Evolutionary conservation across 2,329 filamentous ascomycete species (phyloP).

Genomic region (Sclerotinia sclerotiorum): DNA sequence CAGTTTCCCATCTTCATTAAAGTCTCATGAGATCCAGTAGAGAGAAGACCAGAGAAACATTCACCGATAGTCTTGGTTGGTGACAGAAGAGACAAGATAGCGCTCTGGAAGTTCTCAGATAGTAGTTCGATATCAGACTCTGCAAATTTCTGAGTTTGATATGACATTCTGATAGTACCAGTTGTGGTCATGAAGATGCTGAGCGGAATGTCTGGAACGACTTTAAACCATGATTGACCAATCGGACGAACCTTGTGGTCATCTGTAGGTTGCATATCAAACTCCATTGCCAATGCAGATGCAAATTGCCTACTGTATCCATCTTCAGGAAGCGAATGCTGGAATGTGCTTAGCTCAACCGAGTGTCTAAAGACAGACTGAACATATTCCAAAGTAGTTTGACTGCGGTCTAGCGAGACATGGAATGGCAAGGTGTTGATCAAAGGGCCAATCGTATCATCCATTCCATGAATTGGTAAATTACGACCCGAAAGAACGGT

Average conservation of each 20-base stretch:
- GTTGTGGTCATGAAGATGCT: constrained; percentile 13
- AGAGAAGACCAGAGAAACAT: neutral
- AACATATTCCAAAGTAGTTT: constrained; percentile 15
- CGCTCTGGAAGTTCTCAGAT: neutral
- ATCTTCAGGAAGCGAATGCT: constrained; percentile 23
- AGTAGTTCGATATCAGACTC: neutral
- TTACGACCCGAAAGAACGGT: constrained; percentile 42
- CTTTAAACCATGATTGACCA: constrained; percentile 10
- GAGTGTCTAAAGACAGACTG: constrained; percentile 21
- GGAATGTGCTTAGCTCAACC: constrained; percentile 17
- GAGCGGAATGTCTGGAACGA: constrained; percentile 16
- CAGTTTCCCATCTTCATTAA: constrained; percentile 21
- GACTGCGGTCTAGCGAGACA: constrained; percentile 10
- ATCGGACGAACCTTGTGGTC: constrained; percentile 1
- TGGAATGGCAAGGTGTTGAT: constrained; percentile 24
- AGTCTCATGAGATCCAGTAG: neutral
- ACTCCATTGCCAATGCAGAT: constrained; percentile 16
- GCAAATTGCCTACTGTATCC: constrained; percentile 21
- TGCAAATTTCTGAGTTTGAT: constrained; percentile 5
- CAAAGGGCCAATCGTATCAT: constrained; percentile 40
- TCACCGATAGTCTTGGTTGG: neutral
- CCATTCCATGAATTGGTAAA: constrained; percentile 38
- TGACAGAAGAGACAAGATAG: constrained; percentile 3
- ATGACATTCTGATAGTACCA: constrained; percentile 19
- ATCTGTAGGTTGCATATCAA: constrained; percentile 3